Evolutionary conservation across 768 basidiomycete genomes (phyloP).

Genomic region (Phylloporus sp.): DNA sequence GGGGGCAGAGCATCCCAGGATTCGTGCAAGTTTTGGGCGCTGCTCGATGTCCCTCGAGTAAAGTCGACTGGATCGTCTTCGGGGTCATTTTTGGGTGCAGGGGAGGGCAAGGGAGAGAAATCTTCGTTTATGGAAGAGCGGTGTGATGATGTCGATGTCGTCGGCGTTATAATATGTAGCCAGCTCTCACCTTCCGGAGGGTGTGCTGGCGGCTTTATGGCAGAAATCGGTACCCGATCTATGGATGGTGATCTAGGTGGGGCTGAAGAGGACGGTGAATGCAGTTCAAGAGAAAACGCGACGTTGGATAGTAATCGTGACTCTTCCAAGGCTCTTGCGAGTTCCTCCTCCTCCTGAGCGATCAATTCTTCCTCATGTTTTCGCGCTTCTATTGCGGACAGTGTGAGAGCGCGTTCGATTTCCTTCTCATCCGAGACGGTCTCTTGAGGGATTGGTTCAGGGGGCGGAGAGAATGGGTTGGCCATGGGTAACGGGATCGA

Average conservation of each 20-base stretch:
- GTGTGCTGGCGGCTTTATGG: slow-evolving; percentile 11
- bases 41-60: slow-evolving; percentile 2
- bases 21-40: neutral
- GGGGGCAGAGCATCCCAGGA: slow-evolving; percentile 8
- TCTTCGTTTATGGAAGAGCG: slow-evolving; percentile 21
- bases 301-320: slow-evolving; percentile 34
- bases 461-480: slow-evolving; percentile 5
- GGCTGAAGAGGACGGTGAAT: slow-evolving; percentile 2
- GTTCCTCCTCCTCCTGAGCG: slow-evolving; percentile 57
- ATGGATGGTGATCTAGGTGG: slow-evolving; percentile 7
- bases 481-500: slow-evolving; percentile 23
- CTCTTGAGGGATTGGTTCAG: slow-evolving; percentile 2
- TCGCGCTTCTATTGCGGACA: slow-evolving; percentile 38
- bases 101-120: slow-evolving; percentile 22
- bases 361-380: slow-evolving; percentile 23
- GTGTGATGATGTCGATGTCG: slow-evolving; percentile 20
- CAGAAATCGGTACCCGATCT: slow-evolving; percentile 17
- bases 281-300: slow-evolving; percentile 10
- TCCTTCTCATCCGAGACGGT: slow-evolving; percentile 41
- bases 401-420: slow-evolving; percentile 45
- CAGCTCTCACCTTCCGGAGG: slow-evolving; percentile 30
- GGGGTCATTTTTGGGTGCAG: slow-evolving; percentile 15
- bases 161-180: slow-evolving; percentile 29
- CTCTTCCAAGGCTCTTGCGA: slow-evolving; percentile 58
- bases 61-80: slow-evolving; percentile 5